Base-by-base conservation (phyloP, 495 filamentous ascomycete genomes). In the Schizothecium vesticola region DNA sequence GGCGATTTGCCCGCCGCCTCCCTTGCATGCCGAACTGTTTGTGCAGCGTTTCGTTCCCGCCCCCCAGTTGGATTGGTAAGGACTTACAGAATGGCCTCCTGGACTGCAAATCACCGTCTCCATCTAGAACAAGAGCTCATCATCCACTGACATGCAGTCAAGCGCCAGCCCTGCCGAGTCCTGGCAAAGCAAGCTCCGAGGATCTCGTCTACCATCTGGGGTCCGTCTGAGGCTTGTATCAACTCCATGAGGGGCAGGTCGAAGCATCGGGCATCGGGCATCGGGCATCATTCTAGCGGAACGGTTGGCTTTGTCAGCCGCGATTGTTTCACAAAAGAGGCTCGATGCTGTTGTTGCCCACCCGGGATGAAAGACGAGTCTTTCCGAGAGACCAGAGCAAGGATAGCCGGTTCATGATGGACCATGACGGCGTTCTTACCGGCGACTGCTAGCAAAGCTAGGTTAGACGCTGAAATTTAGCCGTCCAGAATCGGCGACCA, bases 41-140 rank as follows among this genome's bases (percentile, higher is more conserved):
- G 33, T 13, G 33, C 33, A 13, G 33, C 13, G 33, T 33, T 16
- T 26, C 8, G 22, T 9, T 29, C 9, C n/a, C 55, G 21, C 56
- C 28, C 51, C 63, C 63, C 63, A 65, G 63, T 28, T 24, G 55
- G 63, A 23, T 56, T 65, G 55, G 24, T 58, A 65, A 64, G 43
- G n/a, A 29, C 33, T 64, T 56, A 26, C 61, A 24, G 29, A 63
- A 51, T 22, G 56, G 56, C 56, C 56, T 23, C 57, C 8, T 10
- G 19, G 16, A 25, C 22, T 59, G 11, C 21, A 58, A 22, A 3
- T 4, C 56, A 58, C 56, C 0, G 21, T 33, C 31, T 33, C 31
- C 12, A 33, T 29, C 28, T 29, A 8, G 3, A 28, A 28, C 7
- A 33, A 28, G 26, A 28, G 26, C 26, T 6, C 26, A 28, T 28